Evolutionary conservation across 2,329 filamentous ascomycete species (phyloP), one percentile per base, ranked within the genome.

Genomic region (Aspergillus sp.): DNA sequence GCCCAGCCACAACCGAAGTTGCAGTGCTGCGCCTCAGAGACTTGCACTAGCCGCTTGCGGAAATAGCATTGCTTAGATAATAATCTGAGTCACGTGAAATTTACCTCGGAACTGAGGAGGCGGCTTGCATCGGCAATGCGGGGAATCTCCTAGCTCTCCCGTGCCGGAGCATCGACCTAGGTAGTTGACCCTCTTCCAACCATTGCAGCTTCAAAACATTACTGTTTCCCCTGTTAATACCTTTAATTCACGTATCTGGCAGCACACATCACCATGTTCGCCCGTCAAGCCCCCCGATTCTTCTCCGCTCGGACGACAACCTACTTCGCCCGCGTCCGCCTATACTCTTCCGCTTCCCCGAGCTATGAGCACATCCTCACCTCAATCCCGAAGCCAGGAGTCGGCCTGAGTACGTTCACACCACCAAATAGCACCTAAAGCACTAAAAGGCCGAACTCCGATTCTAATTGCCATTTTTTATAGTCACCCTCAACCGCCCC

Each of bases 401-500:
- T 99, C 57, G 91, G 90, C 2, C 84, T 96, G 79, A 90, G 93
- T 96, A 82, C 62, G 79, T 57, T 11, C 22, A 30, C 11, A 9
- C 13, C 17, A 19, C 13, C 11, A 8, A 24, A 20, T 9, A 11
- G 22, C 6, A 11, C 24, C 20, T n/a, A 15, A 49, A 24, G 5
- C 20, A 37, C 11, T 2, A 20, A 17, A 44, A 46, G 27, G 3
- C 4, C 30, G 6, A 24, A 8, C 15, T 13, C 41, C n/a, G 49
- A 51, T 30, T 11, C 27, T 30, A 30, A 30, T 30, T 11, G 27
- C 15, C 15, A 11, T 42, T 34, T 17, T 11, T 22, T 39, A 54
- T 27, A 97, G 93, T 98, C 70, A 95, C 92, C 13, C 82, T 99
- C 64, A 91, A 96, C 83, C 89, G 95, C 45, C 95, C 95, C 62